A percentile compares a stretch with the other conserved stretches of the same genome.
Evolutionary conservation across 768 basidiomycete genomes (phyloP).

Genomic region (Symmetrospora coprosmae): DNA sequence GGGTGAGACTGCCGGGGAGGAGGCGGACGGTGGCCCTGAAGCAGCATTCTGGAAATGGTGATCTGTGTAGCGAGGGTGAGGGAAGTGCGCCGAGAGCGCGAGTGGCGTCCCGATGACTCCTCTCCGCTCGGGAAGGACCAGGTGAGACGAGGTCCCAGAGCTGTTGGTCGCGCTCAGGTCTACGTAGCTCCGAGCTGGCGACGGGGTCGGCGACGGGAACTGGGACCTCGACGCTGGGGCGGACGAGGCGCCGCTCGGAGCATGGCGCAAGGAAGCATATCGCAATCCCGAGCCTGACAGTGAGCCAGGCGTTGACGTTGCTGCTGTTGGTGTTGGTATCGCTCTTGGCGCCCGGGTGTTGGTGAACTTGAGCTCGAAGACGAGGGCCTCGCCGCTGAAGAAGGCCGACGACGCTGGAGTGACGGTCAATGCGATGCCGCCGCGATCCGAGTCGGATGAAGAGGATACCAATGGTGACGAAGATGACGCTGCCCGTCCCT

Average conservation of each 20-base stretch:
- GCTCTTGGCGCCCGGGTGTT: conserved; percentile 46
- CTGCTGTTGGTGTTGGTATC: not conserved
- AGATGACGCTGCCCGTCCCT: not conserved
- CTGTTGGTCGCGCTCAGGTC: conserved; percentile 41
- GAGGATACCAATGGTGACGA: not conserved
- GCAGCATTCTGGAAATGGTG: too few relatives aligned
- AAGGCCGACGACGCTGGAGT: conserved; percentile 69
- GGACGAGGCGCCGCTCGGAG: not conserved
- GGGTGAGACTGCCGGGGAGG: too few relatives aligned
- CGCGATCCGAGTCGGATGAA: too few relatives aligned
- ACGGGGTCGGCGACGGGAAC: conserved; percentile 42
- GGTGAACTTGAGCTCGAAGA: conserved; percentile 70
- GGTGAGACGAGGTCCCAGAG: conserved; percentile 3
- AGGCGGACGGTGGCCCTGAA: too few relatives aligned
- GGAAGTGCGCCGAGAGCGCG: conserved; percentile 40
- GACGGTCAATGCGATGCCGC: conserved; percentile 36
- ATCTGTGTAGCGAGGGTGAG: conserved; percentile 23
- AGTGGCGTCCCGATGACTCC: conserved; percentile 40
- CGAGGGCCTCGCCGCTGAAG: conserved; percentile 80
- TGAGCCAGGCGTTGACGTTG: not conserved
- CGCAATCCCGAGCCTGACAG: not conserved
- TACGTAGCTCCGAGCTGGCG: conserved; percentile 44
- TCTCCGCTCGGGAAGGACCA: conserved; percentile 22
- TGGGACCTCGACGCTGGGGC: conserved; percentile 33
- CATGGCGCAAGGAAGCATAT: not conserved